Evolutionary conservation across 352 stramenopile genomes (phyloP), one percentile per base, ranked within the genome.

Genomic region (Globisporangium heterothallicum): DNA sequence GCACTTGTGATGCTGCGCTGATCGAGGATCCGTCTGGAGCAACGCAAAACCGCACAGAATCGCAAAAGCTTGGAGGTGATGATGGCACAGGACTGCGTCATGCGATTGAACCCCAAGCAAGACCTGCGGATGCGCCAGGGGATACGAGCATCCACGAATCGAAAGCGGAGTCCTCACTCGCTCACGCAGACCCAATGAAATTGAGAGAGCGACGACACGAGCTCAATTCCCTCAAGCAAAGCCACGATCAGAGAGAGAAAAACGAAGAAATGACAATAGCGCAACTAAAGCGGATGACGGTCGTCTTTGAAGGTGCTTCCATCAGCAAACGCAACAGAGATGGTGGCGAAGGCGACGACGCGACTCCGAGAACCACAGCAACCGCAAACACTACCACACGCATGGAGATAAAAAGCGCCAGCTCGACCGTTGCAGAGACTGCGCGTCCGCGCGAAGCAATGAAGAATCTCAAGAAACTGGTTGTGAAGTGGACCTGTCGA

Each of bases 401-500:
- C 10, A 1, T n/a, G 3, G 8, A 10, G 6, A 18, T 8, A 4
- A 38, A 18, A 10, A n/a, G 1, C 32, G 32, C 32, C 32, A 16
- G n/a, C 14, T 38, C 10, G 32, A 16, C 14, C n/a, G n/a, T n/a
- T n/a, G n/a, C n/a, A n/a, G n/a, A n/a, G n/a, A n/a, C n/a, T n/a
- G n/a, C n/a, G n/a, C n/a, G n/a, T n/a, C n/a, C n/a, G n/a, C n/a
- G 3, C 32, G 10, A 38, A 38, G 8, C 32, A 38, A 36, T 22
- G 25, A 57, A 36, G 29, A 48, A 18, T 43, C 49, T 54, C 34
- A 74, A 44, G 22, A 81, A 86, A 41, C 61, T 66, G 21, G 47
- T 81, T 4, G 70, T 84, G n/a, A 72, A 84, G 41, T 92, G 78
- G 80, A 76, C 55, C 3, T 92, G 83, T 52, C 53, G 35, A 14